Evolutionary conservation across 306 rosid genomes (phyloP).

Genomic region (Neltuma alba): DNA sequence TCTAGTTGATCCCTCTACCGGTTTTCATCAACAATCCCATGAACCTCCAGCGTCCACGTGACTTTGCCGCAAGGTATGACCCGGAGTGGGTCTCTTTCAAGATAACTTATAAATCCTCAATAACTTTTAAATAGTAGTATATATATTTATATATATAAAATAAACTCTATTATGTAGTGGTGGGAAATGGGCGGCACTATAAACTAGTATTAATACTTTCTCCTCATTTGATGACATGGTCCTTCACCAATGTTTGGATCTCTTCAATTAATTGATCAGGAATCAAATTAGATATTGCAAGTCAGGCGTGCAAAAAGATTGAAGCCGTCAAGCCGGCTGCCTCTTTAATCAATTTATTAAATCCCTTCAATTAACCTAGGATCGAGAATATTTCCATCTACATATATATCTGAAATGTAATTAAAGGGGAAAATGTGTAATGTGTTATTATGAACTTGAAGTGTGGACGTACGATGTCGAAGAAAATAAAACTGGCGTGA

Average conservation of each 20-base stretch:
- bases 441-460: neutral
- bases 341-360: neutral
- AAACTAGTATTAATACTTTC: neutral
- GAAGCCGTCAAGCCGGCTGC: no score
- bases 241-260: neutral
- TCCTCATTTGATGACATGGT: neutral
- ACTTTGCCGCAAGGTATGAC: neutral
- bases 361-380: neutral
- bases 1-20: neutral
- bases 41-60: neutral
- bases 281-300: neutral
- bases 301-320: neutral
- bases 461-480: neutral
- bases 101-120: neutral
- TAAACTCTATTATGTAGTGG: neutral
- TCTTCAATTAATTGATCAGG: neutral
- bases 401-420: no score
- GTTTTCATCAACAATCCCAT: neutral
- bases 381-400: no score
- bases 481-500: neutral
- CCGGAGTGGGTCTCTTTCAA: no score
- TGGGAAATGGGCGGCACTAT: neutral
- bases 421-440: neutral
- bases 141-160: no score
- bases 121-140: neutral